Evolutionary conservation across 257 asterid genomes (phyloP), one percentile per base, ranked within the genome.

Genomic region (Avicennia marina): DNA sequence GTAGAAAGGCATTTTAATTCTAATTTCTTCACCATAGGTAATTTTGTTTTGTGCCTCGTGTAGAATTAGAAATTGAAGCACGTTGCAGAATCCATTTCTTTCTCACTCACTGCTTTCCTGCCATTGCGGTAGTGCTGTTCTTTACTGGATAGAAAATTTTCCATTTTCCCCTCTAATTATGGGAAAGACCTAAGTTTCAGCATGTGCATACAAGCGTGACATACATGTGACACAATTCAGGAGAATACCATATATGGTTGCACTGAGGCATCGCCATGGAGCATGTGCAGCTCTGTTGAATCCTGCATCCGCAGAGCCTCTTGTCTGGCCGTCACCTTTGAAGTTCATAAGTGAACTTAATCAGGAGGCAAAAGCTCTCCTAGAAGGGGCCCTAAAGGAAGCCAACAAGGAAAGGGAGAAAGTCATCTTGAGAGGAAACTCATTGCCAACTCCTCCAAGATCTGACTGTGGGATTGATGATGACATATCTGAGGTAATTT

Each of bases 271-370:
- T 65, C 81, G 63, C 57, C 87, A 86, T 55, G 94, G 81, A 54
- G 87, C 90, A 8, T 93, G 96, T 70, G 95, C 96, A 18, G 97
- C 95, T 42, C 51, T 93, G 72, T 73, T 93, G 70, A 82, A 88
- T 69, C 97, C 98, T 49, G 73, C 95, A 12, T 84, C 98, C 7
- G 90, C 96, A 2, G 98, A 84, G 83, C 97, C 98, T 62, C 89
- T 89, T 24, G 95, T 86, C 9, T 93, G 98, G 98, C 98, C 98
- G 3, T 89, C 98, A 6, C 90, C 95, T 54, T 62, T 89, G 59
- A 93, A 93, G 71, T 78, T 93, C 76, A 86, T 93, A 27, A 78
- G 91, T 17, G 97, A 89, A 73, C 95, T 93, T 39, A 86, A 86
- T 60, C 79, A 75, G 43, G 98, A 93, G 29, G 90, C 95, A 4